These are phyloP conservation scores for Zygotorulaspora danielsina DNA, from an alignment of 805 yeast genomes.

Conservation along the genomic window DNA sequence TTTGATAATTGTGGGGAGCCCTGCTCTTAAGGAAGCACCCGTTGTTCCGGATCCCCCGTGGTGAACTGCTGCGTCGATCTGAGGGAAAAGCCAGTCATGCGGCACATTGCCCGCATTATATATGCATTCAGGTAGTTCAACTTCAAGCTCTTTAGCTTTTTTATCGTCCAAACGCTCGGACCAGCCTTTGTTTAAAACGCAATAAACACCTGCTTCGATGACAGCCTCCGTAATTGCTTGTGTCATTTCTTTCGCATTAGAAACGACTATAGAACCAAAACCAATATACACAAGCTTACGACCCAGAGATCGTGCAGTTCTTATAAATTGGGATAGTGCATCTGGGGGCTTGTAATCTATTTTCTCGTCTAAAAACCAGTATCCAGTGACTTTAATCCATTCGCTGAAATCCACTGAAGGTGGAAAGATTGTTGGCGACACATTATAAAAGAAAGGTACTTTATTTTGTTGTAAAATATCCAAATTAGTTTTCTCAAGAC, in stretches of 20 bases:
- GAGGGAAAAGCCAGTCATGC: constrained; percentile 91
- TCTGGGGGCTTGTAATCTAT: constrained; percentile 55
- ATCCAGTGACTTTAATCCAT: constrained; percentile 94
- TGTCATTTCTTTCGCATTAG: constrained; percentile 74
- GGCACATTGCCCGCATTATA: constrained; percentile 72
- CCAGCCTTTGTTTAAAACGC: constrained; percentile 93
- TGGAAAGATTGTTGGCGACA: constrained; percentile 83
- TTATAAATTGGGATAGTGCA: constrained; percentile 55
- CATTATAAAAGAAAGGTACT: constrained; percentile 84
- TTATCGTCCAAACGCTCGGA: constrained; percentile 59
- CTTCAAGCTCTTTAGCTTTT: constrained; percentile 36
- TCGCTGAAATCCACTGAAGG: constrained; percentile 92
- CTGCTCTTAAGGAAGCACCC: constrained; percentile 83
- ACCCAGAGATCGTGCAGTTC: constrained; percentile 51
- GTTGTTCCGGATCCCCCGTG: constrained; percentile 98
- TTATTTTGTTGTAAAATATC: constrained; percentile 67
- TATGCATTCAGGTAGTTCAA: constrained; percentile 59
- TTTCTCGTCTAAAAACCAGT: constrained; percentile 83
- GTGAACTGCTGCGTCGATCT: constrained; percentile 89
- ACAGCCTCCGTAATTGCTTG: constrained; percentile 77
- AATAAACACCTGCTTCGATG: constrained; percentile 70
- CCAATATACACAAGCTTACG: constrained; percentile 87
- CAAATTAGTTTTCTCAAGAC: constrained; percentile 64
- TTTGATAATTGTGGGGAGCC: constrained; percentile 83
- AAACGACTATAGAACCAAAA: constrained; percentile 91